These are phyloP conservation scores for Wickerhamomyces chambardii DNA, from an alignment of 805 yeast genomes.

Conservation along the genomic window DNA sequence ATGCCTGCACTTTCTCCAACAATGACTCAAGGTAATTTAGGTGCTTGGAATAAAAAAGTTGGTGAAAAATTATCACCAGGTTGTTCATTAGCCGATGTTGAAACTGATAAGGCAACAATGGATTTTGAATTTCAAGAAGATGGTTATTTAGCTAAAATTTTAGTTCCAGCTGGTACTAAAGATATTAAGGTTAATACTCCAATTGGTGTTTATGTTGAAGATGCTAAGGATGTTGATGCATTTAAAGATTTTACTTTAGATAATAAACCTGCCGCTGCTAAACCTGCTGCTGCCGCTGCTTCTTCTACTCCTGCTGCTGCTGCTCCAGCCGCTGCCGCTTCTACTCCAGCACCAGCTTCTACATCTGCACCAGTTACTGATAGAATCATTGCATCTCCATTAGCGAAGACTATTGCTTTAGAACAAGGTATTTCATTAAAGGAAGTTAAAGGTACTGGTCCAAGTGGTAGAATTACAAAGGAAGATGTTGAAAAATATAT, in stretches of 20 bases:
- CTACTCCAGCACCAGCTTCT: conserved; percentile 21
- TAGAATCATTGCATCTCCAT: conserved; percentile 89
- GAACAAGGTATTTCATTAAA: conserved; percentile 87
- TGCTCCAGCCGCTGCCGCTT: conserved; percentile 15
- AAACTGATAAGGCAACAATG: conserved; percentile 97
- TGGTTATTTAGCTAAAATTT: conserved; percentile 81
- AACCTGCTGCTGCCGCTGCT: conserved; percentile 24
- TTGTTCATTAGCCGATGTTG: conserved; percentile 92
- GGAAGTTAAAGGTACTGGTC: conserved; percentile 87
- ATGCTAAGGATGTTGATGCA: conserved; percentile 74
- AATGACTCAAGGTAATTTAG: conserved; percentile 93
- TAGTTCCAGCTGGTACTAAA: conserved; percentile 76
- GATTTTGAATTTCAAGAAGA: conserved; percentile 98
- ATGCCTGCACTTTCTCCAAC: conserved; percentile 99
- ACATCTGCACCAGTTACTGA: conserved; percentile 36
- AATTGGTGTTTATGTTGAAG: conserved; percentile 93
- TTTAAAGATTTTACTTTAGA: conserved; percentile 83
- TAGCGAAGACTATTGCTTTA: conserved; percentile 87
- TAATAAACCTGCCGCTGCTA: conserved; percentile 50
- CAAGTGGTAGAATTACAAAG: conserved; percentile 88
- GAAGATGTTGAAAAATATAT: conserved; percentile 76
- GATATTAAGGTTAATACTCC: conserved; percentile 94
- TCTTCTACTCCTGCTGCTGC: conserved; percentile 17
- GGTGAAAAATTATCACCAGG: conserved; percentile 91
- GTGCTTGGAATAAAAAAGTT: conserved; percentile 80